Conservation (phyloP, 345 rosid genomes). For the Chamaenerion angustifolium region DNA sequence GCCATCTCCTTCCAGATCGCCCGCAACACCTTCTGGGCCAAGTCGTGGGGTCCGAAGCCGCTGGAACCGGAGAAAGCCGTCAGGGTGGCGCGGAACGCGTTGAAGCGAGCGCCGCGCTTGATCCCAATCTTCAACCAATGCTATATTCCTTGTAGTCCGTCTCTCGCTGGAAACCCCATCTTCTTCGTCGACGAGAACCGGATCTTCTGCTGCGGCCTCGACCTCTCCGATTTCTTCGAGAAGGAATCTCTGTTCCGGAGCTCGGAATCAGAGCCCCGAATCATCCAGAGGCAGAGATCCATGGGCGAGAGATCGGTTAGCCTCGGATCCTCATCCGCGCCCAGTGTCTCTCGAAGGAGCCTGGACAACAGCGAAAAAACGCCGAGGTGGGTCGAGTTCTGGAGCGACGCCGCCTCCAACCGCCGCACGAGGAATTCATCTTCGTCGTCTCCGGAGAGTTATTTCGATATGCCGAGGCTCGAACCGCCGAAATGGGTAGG, state of each 20-base stretch:
- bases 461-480: conserved; percentile 43
- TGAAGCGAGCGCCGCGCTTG: conserved; percentile 77
- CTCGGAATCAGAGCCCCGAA: conserved; percentile 25
- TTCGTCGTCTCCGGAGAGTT: conserved; percentile 64
- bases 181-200: conserved; percentile 77
- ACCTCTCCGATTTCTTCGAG: conserved; percentile 80
- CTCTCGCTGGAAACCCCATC: too few species aligned
- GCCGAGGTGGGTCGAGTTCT: conserved; percentile 99
- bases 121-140: conserved; percentile 40
- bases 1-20: conserved; percentile 89
- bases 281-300: conserved; percentile 47
- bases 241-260: conserved; percentile 58
- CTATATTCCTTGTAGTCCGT: conserved; percentile 83
- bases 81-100: conserved; percentile 74
- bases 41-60: conserved; percentile 84
- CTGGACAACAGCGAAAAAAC: conserved; percentile 38
- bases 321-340: conserved; percentile 36
- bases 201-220: conserved; percentile 87
- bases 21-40: conserved; percentile 80
- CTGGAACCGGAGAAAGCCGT: conserved; percentile 75
- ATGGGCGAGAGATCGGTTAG: conserved; percentile 56
- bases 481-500: conserved; percentile 74
- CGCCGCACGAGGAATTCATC: conserved; percentile 46
- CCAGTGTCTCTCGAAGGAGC: conserved; percentile 45
- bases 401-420: conserved; percentile 83